These are phyloP conservation scores for Sclerotinia subarctica DNA, from an alignment of 2,329 filamentous ascomycete genomes.

Conservation along the genomic window DNA sequence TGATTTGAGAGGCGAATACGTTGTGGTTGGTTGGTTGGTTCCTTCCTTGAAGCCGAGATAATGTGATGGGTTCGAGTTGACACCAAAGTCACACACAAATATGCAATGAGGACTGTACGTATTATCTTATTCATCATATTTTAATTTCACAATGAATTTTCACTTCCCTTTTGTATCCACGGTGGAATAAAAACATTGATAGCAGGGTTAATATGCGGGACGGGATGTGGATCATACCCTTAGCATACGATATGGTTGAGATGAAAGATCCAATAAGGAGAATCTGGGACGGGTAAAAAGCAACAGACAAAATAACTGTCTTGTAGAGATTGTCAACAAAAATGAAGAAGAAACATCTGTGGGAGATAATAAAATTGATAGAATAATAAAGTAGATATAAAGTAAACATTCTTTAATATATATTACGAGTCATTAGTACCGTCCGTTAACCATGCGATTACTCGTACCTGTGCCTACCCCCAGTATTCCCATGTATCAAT, in stretches of 20 bases:
- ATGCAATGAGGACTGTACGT: background rate
- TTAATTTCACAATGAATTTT: background rate
- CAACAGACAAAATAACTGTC: background rate
- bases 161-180: background rate
- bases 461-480: conserved; percentile 14
- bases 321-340: background rate
- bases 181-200: background rate
- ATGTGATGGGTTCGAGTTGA: background rate
- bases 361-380: background rate
- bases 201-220: background rate
- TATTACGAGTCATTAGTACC: background rate
- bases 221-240: conserved; percentile 1
- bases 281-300: background rate
- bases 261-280: background rate
- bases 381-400: background rate
- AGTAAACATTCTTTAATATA: background rate
- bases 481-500: background rate
- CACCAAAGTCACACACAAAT: background rate
- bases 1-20: background rate
- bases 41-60: background rate
- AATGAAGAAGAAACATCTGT: background rate
- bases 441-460: background rate
- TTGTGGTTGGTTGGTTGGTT: background rate
- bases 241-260: background rate
- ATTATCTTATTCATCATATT: background rate